These are phyloP conservation scores for Fimicolochytrium jonesii DNA, from an alignment of 192 early-diverging fungal species.

Conservation along the genomic window DNA sequence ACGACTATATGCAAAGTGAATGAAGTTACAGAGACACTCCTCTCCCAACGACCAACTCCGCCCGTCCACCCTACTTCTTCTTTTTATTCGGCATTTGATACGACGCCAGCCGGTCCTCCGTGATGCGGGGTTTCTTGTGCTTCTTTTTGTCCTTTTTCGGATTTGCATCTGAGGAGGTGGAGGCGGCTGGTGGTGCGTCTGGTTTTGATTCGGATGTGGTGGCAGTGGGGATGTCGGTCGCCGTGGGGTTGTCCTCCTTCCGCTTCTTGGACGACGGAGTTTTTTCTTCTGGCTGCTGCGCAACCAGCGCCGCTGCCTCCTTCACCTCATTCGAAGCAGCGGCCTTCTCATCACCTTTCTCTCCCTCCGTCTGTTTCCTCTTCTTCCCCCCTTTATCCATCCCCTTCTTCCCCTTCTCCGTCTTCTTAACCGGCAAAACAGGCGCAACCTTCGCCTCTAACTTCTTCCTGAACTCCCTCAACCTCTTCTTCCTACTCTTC, in stretches of 20 bases:
- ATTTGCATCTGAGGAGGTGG: no score
- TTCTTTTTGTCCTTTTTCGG: conserved; percentile 11
- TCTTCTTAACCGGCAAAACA: not conserved
- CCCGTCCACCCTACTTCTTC: no score
- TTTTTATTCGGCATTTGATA: conserved; percentile 27
- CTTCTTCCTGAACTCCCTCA: conserved; percentile 40
- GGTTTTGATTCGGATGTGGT: no score
- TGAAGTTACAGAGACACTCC: no score
- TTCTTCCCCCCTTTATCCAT: not conserved
- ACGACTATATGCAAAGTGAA: no score
- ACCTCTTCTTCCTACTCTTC: conserved; percentile 35
- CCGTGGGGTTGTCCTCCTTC: no score
- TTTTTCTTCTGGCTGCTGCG: not conserved
- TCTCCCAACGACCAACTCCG: no score
- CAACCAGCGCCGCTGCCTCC: not conserved
- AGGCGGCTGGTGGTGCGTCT: no score
- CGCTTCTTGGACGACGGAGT: no score
- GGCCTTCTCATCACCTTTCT: not conserved
- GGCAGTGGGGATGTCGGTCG: no score
- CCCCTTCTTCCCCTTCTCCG: conserved; percentile 4
- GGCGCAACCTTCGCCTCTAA: conserved; percentile 22
- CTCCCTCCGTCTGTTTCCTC: not conserved
- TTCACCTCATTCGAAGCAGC: not conserved
- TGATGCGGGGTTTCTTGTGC: conserved; percentile 19
- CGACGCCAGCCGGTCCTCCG: conserved; percentile 28